Evolutionary conservation across 2,329 filamentous ascomycete genomes (phyloP).

Genomic region (Trichoderma sp.): DNA sequence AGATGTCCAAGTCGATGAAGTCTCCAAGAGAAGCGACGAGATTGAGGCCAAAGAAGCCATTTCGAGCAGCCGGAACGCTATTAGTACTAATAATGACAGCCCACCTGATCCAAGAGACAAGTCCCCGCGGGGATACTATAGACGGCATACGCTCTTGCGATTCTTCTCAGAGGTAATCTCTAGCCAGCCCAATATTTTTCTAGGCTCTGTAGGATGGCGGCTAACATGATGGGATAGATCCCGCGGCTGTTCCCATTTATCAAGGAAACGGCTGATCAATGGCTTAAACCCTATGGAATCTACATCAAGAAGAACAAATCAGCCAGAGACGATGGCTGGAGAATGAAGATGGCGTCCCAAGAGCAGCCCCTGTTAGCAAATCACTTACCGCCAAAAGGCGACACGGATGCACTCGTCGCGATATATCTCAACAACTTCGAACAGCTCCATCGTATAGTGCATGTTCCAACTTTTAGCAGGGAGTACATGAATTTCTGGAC

Average conservation of each 20-base stretch:
- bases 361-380: constrained; percentile 2
- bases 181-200: fast-evolving
- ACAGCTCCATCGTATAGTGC: constrained; percentile 12
- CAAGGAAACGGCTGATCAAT: constrained; percentile 16
- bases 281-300: constrained; percentile 16
- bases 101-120: constrained; percentile 18
- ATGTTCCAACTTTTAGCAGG: constrained; percentile 8
- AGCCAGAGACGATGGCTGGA: constrained; percentile 4
- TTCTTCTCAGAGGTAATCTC: constrained; percentile 17
- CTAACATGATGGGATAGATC: not conserved
- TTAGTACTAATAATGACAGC: not conserved
- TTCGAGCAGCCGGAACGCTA: not conserved
- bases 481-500: constrained; percentile 19
- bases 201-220: not conserved
- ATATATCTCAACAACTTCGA: constrained; percentile 11
- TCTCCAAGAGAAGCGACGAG: not conserved
- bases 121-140: constrained; percentile 15
- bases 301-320: constrained; percentile 15
- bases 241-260: constrained; percentile 14
- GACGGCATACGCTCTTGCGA: constrained; percentile 5
- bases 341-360: constrained; percentile 2
- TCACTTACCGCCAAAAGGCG: constrained; percentile 3
- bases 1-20: not conserved
- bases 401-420: constrained; percentile 8
- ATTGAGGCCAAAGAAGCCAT: not conserved